Conservation (phyloP, 2,329 filamentous ascomycete genomes). For the Cladophialophora yegresii region DNA sequence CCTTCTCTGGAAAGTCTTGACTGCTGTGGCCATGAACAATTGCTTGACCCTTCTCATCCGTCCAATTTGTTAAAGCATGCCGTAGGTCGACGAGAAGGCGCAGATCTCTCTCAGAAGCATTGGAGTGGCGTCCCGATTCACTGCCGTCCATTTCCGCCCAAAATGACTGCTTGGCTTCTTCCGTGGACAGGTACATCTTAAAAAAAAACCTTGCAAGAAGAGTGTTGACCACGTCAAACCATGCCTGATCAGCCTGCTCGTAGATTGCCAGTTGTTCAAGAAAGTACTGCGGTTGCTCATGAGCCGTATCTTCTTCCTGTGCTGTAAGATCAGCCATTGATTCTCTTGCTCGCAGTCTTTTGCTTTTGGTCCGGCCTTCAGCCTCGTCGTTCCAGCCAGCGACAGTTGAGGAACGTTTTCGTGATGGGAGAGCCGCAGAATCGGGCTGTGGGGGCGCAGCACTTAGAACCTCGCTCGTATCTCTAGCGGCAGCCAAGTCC, state of each 20-base stretch:
- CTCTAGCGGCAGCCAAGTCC: constrained; percentile 2
- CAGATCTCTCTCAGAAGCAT: constrained; percentile 32
- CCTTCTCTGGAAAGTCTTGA: constrained; percentile 51
- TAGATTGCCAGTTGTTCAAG: constrained; percentile 58
- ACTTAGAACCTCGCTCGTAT: constrained; percentile 16
- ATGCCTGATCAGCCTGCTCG: constrained; percentile 58
- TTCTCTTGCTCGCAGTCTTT: constrained; percentile 62
- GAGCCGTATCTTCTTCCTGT: constrained; percentile 51
- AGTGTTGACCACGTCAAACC: constrained; percentile 57
- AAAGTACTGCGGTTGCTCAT: constrained; percentile 57
- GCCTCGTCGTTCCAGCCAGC: constrained; percentile 59
- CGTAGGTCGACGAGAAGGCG: constrained; percentile 50
- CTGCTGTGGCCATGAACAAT: constrained; percentile 54
- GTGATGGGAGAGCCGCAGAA: constrained; percentile 33
- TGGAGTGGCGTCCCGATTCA: neutral
- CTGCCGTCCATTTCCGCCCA: constrained; percentile 14
- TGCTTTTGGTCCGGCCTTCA: constrained; percentile 60
- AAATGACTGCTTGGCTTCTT: constrained; percentile 42
- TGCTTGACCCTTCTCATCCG: constrained; percentile 48
- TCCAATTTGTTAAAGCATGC: constrained; percentile 47
- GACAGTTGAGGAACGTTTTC: constrained; percentile 64
- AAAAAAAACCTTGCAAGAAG: constrained; percentile 57
- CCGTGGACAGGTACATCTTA: constrained; percentile 36
- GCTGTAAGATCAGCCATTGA: constrained; percentile 52
- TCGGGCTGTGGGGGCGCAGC: constrained; percentile 38